phyloP scores from a whole-genome alignment of 2,329 filamentous ascomycete genomes.

The Pseudophaeomoniella oleicola region DNA sequence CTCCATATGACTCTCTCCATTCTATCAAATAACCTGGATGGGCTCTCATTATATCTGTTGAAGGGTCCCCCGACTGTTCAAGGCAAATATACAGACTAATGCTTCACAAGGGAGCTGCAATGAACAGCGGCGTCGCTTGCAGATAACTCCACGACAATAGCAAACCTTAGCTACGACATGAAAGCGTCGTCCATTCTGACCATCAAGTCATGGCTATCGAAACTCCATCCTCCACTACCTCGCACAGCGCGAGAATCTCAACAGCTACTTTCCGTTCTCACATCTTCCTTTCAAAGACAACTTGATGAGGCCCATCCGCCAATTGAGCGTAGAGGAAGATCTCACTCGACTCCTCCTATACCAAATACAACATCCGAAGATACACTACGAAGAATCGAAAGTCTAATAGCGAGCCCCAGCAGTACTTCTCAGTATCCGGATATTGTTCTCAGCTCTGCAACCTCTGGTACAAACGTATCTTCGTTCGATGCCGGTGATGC shows the following conservation, averaged over 20 bases:
- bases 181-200: neutral
- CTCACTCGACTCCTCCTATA: neutral
- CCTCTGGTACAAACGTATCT: no score
- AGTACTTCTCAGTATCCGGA: neutral
- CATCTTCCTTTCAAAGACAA: slow-evolving; percentile 47
- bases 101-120: no score
- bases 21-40: no score
- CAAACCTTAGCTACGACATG: no score
- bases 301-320: slow-evolving; percentile 43
- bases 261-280: slow-evolving; percentile 45
- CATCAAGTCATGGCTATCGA: slow-evolving; percentile 32
- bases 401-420: neutral
- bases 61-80: no score
- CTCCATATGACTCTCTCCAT: no score
- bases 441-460: neutral
- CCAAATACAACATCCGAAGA: neutral
- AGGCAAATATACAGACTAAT: no score
- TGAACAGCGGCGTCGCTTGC: no score
- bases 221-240: slow-evolving; percentile 36
- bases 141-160: no score
- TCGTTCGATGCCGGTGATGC: neutral
- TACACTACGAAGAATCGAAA: neutral
- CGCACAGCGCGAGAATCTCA: slow-evolving; percentile 43
- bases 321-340: slow-evolving; percentile 1
- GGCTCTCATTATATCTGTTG: no score